Conservation (phyloP, 1,139 yeast species). For the Debaryomyces sp. region DNA sequence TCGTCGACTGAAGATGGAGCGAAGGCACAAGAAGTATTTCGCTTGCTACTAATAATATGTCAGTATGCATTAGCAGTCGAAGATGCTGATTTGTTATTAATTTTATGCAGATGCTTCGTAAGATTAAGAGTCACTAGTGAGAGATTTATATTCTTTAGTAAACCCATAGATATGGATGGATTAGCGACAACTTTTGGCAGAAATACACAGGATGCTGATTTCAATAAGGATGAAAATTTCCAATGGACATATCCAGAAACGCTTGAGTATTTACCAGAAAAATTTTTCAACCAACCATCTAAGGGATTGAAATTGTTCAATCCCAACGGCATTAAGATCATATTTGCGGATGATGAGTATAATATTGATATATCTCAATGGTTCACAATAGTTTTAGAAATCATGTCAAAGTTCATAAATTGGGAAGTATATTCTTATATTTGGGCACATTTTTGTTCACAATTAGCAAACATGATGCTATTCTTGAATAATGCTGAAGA, state of each 20-base stretch:
- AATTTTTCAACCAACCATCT: constrained; percentile 38
- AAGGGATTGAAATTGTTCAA: constrained; percentile 17
- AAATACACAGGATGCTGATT: constrained; percentile 33
- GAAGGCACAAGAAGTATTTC: constrained; percentile 35
- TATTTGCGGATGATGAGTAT: constrained; percentile 13
- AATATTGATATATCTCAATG: constrained; percentile 52
- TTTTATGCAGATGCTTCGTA: constrained; percentile 54
- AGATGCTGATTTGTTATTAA: constrained; percentile 41
- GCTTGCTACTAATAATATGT: constrained; percentile 27
- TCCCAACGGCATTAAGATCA: constrained; percentile 14
- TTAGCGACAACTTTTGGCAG: constrained; percentile 62
- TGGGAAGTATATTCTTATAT: constrained; percentile 76
- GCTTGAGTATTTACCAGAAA: constrained; percentile 48
- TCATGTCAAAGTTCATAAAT: constrained; percentile 57
- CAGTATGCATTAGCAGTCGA: constrained; percentile 30
- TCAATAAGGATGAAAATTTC: constrained; percentile 15
- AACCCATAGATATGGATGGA: constrained; percentile 68
- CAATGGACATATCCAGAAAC: constrained; percentile 69
- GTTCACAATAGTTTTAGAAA: constrained; percentile 52
- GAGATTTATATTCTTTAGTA: constrained; percentile 49
- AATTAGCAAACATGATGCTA: constrained; percentile 62
- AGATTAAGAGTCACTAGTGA: constrained; percentile 57
- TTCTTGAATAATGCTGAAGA: constrained; percentile 52
- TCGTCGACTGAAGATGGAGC: constrained; percentile 24
- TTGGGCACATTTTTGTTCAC: constrained; percentile 73